Evolutionary conservation across 164 flowering plant species (phyloP), one percentile per base, ranked within the genome.

Genomic region (Umbellularia californica): DNA sequence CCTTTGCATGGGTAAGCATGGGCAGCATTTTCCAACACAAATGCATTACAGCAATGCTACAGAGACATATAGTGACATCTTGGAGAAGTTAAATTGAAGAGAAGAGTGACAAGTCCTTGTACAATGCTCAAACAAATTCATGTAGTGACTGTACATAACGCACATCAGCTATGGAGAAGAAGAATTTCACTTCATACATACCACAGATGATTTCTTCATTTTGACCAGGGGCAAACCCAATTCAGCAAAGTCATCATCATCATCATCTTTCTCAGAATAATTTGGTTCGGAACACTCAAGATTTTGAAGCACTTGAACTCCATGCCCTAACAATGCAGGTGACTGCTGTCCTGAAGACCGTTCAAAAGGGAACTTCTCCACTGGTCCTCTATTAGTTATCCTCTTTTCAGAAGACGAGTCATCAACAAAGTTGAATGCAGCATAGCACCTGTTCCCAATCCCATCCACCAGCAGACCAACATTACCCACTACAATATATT

Each of bases 221-320:
- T 33, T 68, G 50, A 20, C 6, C 22, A 68, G 3, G 17, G 70
- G 70, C 23, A 17, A 28, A 4, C 50, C 70, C 70, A 68, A 68
- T 33, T 68, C 68, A 65, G 68, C 35, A 25, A 65, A 65, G 35
- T 65, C 70, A 30, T 68, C 70, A 27, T 67, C 70, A 27, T 68
- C 10, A 41, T 41, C 50, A 33, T 68, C 22, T 9, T 28, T n/a
- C 17, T 20, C 47, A 68, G 70, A 33, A 68, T 28, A 5, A 28
- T 67, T 67, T 67, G 22, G 22, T 24, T n/a, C 6, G 11, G 68
- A 23, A 25, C 50, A 28, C 50, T 67, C 11, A 64, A 25, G 50
- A 28, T 68, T 68, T 28, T 33, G 22, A 68, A 68, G 20, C 19
- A 23, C 17, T 20, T 25, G 70, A 33, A 33, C n/a, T 68, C 20